These are phyloP conservation scores for Penicillium silybi DNA, from an alignment of 495 filamentous ascomycete genomes.

Conservation along the genomic window DNA sequence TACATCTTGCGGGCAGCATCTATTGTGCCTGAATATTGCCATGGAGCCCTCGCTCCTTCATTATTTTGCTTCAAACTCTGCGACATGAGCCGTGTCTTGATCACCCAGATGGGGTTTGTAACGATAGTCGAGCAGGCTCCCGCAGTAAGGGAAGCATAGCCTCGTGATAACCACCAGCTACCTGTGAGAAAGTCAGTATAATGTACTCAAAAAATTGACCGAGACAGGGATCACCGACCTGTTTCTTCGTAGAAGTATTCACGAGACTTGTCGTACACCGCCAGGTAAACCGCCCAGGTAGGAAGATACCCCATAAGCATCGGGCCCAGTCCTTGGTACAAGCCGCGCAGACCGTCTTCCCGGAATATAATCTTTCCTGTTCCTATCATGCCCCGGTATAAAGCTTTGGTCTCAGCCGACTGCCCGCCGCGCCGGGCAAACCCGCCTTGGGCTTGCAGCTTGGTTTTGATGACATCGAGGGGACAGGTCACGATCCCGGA, in stretches of 20 bases:
- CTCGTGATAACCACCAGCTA: slow-evolving; percentile 58
- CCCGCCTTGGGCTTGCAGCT: slow-evolving; percentile 91
- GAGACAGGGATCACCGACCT: slow-evolving; percentile 44
- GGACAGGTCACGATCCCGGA: slow-evolving; percentile 95
- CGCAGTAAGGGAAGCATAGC: slow-evolving; percentile 79
- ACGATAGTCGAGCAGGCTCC: slow-evolving; percentile 88
- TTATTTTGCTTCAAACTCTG: slow-evolving; percentile 54
- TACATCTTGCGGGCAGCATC: slow-evolving; percentile 98
- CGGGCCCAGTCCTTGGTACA: slow-evolving; percentile 91
- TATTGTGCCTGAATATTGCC: slow-evolving; percentile 82
- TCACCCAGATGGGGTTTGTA: slow-evolving; percentile 99
- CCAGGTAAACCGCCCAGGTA: slow-evolving; percentile 97
- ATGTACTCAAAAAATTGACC: not conserved
- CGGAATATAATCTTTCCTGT: slow-evolving; percentile 79
- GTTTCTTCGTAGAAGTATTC: slow-evolving; percentile 62
- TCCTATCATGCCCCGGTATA: slow-evolving; percentile 83
- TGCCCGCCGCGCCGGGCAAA: slow-evolving; percentile 51
- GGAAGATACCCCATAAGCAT: slow-evolving; percentile 94
- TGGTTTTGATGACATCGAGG: slow-evolving; percentile 98
- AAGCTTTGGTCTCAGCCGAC: slow-evolving; percentile 41
- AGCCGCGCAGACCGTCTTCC: slow-evolving; percentile 82
- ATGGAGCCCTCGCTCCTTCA: slow-evolving; percentile 64
- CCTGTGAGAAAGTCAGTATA: slow-evolving; percentile 30
- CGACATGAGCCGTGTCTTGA: slow-evolving; percentile 97
- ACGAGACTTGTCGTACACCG: slow-evolving; percentile 87